phyloP scores from a whole-genome alignment of 352 stramenopile genomes.

The Phytophthora capsici region DNA sequence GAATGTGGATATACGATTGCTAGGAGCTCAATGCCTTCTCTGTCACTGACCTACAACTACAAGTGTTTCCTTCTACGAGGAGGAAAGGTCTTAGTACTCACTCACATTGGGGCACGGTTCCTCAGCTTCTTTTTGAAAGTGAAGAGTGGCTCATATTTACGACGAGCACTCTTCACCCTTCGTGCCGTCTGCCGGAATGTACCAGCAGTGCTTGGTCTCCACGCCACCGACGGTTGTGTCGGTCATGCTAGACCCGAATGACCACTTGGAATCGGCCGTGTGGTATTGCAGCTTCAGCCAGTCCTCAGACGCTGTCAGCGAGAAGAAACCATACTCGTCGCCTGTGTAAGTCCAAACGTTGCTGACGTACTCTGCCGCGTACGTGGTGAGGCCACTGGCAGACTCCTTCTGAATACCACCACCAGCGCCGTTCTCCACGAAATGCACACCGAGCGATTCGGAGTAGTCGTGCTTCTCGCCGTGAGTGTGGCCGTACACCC shows the following conservation, averaged over 20 bases:
- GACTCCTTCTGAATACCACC: slow-evolving; percentile 82
- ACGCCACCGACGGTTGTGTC: slow-evolving; percentile 57
- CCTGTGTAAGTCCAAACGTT: slow-evolving; percentile 71
- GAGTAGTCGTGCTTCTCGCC: slow-evolving; percentile 81
- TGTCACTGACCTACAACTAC: slow-evolving; percentile 39
- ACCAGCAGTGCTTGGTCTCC: slow-evolving; percentile 80
- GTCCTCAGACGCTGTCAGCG: slow-evolving; percentile 60
- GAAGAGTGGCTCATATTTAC: slow-evolving; percentile 12
- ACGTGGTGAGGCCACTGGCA: slow-evolving; percentile 64
- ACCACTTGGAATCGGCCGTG: slow-evolving; percentile 66
- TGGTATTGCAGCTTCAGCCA: slow-evolving; percentile 76
- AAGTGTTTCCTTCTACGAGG: slow-evolving; percentile 23
- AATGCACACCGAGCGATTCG: slow-evolving; percentile 62
- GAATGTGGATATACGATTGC: slow-evolving; percentile 24
- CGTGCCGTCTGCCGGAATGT: slow-evolving; percentile 54
- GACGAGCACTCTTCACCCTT: slow-evolving; percentile 40
- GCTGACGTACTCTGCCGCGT: slow-evolving; percentile 57
- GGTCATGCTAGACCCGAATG: slow-evolving; percentile 52
- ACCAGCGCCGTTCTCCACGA: slow-evolving; percentile 81
- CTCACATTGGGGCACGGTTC: slow-evolving; percentile 11
- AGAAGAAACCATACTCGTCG: slow-evolving; percentile 80
- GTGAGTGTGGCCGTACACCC: slow-evolving; percentile 69
- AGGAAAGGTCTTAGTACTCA: slow-evolving; percentile 31
- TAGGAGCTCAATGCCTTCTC: slow-evolving; percentile 9
- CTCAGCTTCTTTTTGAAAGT: slow-evolving; percentile 1